Evolutionary conservation across 305 asterid genomes (phyloP).

Genomic region (Andrographis paniculata): DNA sequence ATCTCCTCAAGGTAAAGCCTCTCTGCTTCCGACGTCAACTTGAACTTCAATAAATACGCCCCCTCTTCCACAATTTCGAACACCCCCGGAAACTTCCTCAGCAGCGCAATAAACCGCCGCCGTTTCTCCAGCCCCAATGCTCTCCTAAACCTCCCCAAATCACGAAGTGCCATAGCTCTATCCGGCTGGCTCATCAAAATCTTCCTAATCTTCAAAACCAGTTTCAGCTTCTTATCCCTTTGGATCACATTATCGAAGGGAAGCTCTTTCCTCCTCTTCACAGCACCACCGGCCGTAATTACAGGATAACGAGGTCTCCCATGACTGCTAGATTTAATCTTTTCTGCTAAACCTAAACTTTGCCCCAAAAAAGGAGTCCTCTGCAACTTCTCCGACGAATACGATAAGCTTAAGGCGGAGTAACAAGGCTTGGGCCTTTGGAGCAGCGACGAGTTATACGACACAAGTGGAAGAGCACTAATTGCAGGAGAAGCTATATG

Average conservation of each 20-base stretch:
- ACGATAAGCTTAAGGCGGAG: conserved; percentile 19
- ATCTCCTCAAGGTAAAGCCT: conserved; percentile 87
- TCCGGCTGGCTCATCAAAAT: conserved; percentile 78
- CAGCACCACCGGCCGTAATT: conserved; percentile 50
- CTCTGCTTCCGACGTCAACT: conserved; percentile 81
- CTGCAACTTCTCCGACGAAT: conserved; percentile 20
- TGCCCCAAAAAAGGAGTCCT: conserved; percentile 41
- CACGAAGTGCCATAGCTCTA: conserved; percentile 68
- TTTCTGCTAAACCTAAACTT: conserved; percentile 28
- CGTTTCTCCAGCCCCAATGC: conserved; percentile 53
- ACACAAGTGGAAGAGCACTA: conserved; percentile 1
- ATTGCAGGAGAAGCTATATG: not conserved
- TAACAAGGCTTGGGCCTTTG: conserved; percentile 12
- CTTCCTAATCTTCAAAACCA: conserved; percentile 81
- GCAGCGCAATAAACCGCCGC: conserved; percentile 65
- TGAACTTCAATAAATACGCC: conserved; percentile 70
- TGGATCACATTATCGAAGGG: conserved; percentile 89
- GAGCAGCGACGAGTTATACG: not conserved
- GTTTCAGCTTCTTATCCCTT: conserved; percentile 87
- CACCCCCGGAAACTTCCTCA: conserved; percentile 84
- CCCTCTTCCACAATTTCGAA: conserved; percentile 96
- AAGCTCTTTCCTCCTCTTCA: conserved; percentile 89
- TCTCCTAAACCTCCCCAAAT: conserved; percentile 73
- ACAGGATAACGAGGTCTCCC: conserved; percentile 34
- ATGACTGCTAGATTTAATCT: conserved; percentile 20